phyloP scores from a whole-genome alignment of 108 stramenopile genomes.

The Nitzschia inconspicua region DNA sequence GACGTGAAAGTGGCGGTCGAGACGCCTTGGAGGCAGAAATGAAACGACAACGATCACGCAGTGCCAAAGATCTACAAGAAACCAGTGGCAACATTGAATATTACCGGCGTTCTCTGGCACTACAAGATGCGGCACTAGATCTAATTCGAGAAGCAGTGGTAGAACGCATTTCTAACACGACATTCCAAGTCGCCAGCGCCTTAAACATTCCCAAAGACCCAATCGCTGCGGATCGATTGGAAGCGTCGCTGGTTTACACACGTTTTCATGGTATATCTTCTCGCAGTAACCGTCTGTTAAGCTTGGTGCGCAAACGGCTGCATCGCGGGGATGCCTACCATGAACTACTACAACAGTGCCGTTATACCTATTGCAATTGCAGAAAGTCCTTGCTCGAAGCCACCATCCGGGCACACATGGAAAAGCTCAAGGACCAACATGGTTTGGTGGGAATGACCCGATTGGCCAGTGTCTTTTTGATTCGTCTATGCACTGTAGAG shows the following conservation, averaged over 20 bases:
- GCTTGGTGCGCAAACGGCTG: slow-evolving; percentile 57
- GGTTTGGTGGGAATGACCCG: slow-evolving; percentile 87
- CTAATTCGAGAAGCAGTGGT: slow-evolving; percentile 78
- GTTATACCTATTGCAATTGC: slow-evolving; percentile 70
- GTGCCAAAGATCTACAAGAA: not conserved
- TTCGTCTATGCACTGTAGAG: slow-evolving; percentile 83
- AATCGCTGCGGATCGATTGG: slow-evolving; percentile 77
- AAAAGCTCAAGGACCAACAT: slow-evolving; percentile 72
- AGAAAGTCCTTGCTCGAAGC: slow-evolving; percentile 57
- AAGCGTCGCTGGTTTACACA: slow-evolving; percentile 82
- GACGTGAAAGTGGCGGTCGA: slow-evolving; percentile 49
- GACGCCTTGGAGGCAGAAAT: slow-evolving; percentile 41
- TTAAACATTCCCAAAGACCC: slow-evolving; percentile 57
- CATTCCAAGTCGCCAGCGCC: slow-evolving; percentile 54
- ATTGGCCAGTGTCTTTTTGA: slow-evolving; percentile 81
- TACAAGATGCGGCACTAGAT: slow-evolving; percentile 81
- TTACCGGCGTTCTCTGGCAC: slow-evolving; percentile 68
- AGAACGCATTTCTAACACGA: slow-evolving; percentile 73
- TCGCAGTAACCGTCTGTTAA: slow-evolving; percentile 65
- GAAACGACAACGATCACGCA: slow-evolving; percentile 10
- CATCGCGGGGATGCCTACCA: slow-evolving; percentile 62
- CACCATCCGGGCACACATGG: slow-evolving; percentile 82
- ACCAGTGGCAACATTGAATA: slow-evolving; percentile 71
- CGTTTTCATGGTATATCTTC: slow-evolving; percentile 87
- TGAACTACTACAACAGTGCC: slow-evolving; percentile 68